Base-by-base conservation (phyloP, 805 yeast species). In the Torulaspora quercuum region DNA sequence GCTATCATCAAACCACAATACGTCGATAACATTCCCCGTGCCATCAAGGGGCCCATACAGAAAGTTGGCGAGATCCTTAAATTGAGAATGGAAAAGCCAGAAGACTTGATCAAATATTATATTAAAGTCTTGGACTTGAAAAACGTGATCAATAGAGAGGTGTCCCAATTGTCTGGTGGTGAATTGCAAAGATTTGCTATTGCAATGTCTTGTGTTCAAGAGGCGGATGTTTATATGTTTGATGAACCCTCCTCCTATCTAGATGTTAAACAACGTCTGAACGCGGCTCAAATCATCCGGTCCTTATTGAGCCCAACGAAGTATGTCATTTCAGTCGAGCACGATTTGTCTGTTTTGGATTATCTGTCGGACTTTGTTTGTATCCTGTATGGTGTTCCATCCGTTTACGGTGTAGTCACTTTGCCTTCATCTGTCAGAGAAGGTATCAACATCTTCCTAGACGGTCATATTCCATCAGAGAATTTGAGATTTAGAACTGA, bases 1-100 rank as follows among this genome's bases (percentile, higher is more conserved):
- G 95, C 97, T n/a, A 85, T 92, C 50, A 90, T 90, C 60, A 92
- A 92, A 70, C 99, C 99, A 7, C 99, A 92, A 69, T 92, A 92
- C 59, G 99, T 92, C 42, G 99, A 92, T 65, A 90, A 88, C 69
- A 79, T 92, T 50, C 97, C 98, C 52, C 80, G 94, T 64, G 97
- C 97, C 25, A 82, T 92, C 59, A 86, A 86, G 67, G 88, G 96
- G 29, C 89, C 94, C 10, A 72, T 82, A 31, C 83, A 78, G 55
- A 80, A 84, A 55, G 97, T 90, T 32, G 95, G 90, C 36, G 88
- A 79, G 48, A 73, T 90, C 37, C 69, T 90, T 59, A 79, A 81
- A 54, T 76, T 80, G 44, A 82, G 84, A 66, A 69, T 75, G 54
- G 95, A 87, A 59, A 81, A 90, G 63, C 45, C 61, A 25, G 70